phyloP scores from a whole-genome alignment of 176 grass and related monocot genomes.

The Cenchrus fungigraminus region DNA sequence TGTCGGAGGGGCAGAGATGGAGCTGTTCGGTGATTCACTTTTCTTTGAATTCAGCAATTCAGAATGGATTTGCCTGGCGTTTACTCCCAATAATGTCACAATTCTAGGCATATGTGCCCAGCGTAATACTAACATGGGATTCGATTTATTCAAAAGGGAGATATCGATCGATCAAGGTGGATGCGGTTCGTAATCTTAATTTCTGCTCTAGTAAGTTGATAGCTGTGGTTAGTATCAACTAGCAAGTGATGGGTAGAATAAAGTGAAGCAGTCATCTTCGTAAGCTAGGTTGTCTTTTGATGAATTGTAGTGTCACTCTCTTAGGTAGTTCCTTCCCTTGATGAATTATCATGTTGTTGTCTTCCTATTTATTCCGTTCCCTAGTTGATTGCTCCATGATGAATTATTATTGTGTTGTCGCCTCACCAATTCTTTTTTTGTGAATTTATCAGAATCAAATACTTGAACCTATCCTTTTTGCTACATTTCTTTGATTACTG shows the following conservation, averaged over 20 bases:
- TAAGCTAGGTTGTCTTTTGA: background rate
- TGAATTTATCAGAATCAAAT: too few species aligned
- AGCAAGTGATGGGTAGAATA: background rate
- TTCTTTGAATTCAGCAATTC: background rate
- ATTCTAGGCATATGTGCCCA: background rate
- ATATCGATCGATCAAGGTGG: constrained; percentile 1
- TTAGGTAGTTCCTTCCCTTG: background rate
- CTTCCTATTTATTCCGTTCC: background rate
- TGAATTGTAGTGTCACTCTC: background rate
- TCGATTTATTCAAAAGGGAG: background rate
- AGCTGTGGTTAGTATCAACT: background rate
- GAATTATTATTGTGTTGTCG: background rate
- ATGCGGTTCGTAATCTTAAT: background rate
- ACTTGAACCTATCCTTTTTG: too few species aligned
- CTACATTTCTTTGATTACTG: background rate
- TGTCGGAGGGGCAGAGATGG: background rate
- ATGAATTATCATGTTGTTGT: background rate
- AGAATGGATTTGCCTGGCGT: background rate
- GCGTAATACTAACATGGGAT: constrained; percentile 1
- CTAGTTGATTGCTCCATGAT: background rate
- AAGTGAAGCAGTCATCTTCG: background rate
- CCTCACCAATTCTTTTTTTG: too few species aligned
- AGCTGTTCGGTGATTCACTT: background rate
- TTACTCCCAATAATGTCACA: background rate
- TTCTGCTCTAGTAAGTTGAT: background rate